Base-by-base conservation (phyloP, 305 asterid species). In the Nicotiana rustica region DNA sequence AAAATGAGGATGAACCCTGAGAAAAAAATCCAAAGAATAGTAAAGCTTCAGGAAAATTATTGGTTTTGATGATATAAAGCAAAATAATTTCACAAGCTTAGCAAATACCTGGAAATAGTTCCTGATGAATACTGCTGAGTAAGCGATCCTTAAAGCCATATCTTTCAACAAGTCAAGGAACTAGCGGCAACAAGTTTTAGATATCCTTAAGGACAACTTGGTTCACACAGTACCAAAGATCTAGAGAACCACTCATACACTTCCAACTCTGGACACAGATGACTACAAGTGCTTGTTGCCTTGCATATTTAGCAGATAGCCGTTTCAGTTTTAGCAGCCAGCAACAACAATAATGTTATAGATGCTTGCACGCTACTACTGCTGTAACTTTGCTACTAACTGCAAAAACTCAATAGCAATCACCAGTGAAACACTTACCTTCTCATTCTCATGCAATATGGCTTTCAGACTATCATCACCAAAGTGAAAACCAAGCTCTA, bases 71-170 rank as follows among this genome's bases (percentile, higher is more conserved):
- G 57, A 52, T 52, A 52, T 7, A 41, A 41, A 41, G 3, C 49
- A 41, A 41, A 41, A 41, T 2, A 41, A 41, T 41, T 52, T 52
- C 62, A 61, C 44, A 75, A n/a, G 49, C 65, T 52, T 52, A 64
- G 44, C 70, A 64, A 55, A 38, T 91, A 96, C 99, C 98, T 95
- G 88, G 89, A 96, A 95, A 88, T 90, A 92, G 67, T 88, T 87
- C 83, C 87, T 89, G 90, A 95, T 95, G 92, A 95, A 96, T 73
- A 88, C 78, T 66, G 93, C 94, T 7, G 99, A 96, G 85, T 93
- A 96, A 61, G 87, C 62, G 68, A 96, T 92, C 90, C 98, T 91
- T 84, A 92, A 86, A 87, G 90, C 85, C 98, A 94, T 96, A 91
- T 94, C 99, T 96, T 85, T 56, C 66, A 52, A 47, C 17, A 80